Evolutionary conservation across 176 grass and related monocot species (phyloP).

Genomic region (Oryza glumipatula): DNA sequence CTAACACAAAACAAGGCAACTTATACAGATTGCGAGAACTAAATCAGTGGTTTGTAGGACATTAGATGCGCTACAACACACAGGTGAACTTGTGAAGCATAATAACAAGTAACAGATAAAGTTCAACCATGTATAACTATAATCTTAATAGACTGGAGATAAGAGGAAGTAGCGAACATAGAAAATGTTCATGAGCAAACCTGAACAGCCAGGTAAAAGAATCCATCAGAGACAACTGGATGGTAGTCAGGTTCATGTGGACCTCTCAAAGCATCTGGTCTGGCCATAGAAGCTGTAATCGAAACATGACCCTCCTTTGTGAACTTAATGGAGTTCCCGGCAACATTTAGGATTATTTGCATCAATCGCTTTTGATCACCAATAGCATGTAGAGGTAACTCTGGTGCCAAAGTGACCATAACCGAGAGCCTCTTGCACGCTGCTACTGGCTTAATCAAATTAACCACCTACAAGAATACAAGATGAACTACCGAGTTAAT

Average conservation of each 20-base stretch:
- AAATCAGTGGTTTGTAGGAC: not conserved
- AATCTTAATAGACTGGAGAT: not conserved
- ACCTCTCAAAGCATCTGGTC: constrained; percentile 63
- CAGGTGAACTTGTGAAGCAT: not conserved
- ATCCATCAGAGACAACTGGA: constrained; percentile 58
- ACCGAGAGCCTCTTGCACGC: constrained; percentile 71
- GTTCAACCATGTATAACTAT: not conserved
- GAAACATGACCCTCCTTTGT: constrained; percentile 87
- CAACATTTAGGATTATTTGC: constrained; percentile 89
- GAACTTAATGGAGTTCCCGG: constrained; percentile 85
- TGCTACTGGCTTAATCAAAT: constrained; percentile 78
- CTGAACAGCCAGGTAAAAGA: constrained; percentile 84
- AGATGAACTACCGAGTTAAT: constrained; percentile 43
- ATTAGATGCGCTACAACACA: not conserved
- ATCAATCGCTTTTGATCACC: constrained; percentile 83
- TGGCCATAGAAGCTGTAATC: constrained; percentile 62
- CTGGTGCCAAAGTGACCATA: constrained; percentile 65
- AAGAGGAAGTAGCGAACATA: not conserved
- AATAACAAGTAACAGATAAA: not conserved
- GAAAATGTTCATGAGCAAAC: constrained; percentile 44
- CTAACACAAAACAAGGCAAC: not conserved
- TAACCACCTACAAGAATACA: constrained; percentile 57
- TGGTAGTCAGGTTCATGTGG: constrained; percentile 70
- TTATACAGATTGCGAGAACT: not conserved
- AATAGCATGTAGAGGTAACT: constrained; percentile 68